Evolutionary conservation across 257 asterid species (phyloP).

Genomic region (Nicotiana undulata): DNA sequence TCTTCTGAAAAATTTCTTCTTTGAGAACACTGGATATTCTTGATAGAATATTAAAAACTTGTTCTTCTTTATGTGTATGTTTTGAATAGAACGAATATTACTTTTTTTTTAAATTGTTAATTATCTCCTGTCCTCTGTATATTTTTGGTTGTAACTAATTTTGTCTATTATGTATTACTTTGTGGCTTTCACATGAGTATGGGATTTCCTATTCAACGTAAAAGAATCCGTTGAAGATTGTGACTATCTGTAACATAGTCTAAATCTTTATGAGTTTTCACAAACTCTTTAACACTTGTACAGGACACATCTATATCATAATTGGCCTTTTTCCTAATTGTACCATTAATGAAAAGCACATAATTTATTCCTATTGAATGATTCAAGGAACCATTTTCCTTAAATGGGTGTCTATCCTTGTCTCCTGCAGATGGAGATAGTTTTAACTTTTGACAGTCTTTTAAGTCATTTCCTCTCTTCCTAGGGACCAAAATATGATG

Average conservation of each 20-base stretch:
- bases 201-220: not conserved
- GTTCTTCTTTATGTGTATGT: constrained; percentile 8
- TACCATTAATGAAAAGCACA: not conserved
- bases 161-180: too few species aligned
- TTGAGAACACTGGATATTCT: constrained; percentile 34
- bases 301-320: constrained; percentile 18
- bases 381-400: constrained; percentile 29
- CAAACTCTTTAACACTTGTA: constrained; percentile 19
- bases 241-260: constrained; percentile 30
- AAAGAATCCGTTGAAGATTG: constrained; percentile 21
- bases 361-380: constrained; percentile 8
- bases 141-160: constrained; percentile 3
- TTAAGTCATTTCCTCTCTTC: constrained; percentile 23
- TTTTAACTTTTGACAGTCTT: constrained; percentile 38
- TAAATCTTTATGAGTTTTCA: constrained; percentile 22
- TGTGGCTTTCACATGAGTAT: too few species aligned
- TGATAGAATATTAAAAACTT: constrained; percentile 17
- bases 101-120: too few species aligned
- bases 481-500: not conserved
- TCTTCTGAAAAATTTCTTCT: constrained; percentile 25
- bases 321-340: constrained; percentile 7
- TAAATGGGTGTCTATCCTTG: constrained; percentile 30
- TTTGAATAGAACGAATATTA: not conserved
- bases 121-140: too few species aligned
- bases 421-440: constrained; percentile 28